Base-by-base conservation (phyloP, 2,329 filamentous ascomycete species). In the Hymenoscyphus scutula region DNA sequence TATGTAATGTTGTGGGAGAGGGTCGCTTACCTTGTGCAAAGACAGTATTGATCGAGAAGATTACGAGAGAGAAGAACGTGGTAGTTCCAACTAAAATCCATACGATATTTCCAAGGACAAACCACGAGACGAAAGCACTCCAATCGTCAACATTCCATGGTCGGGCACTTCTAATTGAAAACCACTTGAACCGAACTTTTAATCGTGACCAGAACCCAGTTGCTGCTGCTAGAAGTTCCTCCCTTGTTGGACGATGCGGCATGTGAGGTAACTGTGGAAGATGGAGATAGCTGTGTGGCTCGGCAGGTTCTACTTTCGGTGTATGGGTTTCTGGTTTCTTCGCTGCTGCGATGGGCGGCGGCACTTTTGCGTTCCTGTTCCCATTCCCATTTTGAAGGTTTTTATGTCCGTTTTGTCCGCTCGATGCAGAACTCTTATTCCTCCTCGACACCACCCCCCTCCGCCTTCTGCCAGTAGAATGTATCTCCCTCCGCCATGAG, bases 41-140 rank as follows among this genome's bases (percentile, higher is more conserved):
- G 34, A 98, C 92, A 0, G 94, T 98, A 75, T 99, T 99, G 72
- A 98, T 91, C 8, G 91, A 86, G 68, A 97, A 85, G 60, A 99
- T 96, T 19, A 94, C 78, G 61, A 98, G 80, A 5, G 94, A 97
- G 76, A 98, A 92, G 76, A 99, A 99, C 0, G 95, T 98, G 0
- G 95, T 99, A 0, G 95, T 99, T 60, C 95, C 95, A 32, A 98
- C 83, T n/a, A 98, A 83, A 69, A 99, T 86, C 95, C 95, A 99
- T 11, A 97, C 84, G 8, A 99, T 81, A 76, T 99, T 95, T 0
- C 94, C 95, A 60, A 97, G 82, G 65, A 98, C 84, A 66, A 99
- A 89, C 94, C 94, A 98, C 1, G 95, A 98, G 59, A 92, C 86
- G 66, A 99, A 94, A 3, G 95, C 95, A 54, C 92, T 91, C 81